These are phyloP conservation scores for Epichloe bromicola DNA, from an alignment of 2,329 filamentous ascomycete species.

Conservation along the genomic window DNA sequence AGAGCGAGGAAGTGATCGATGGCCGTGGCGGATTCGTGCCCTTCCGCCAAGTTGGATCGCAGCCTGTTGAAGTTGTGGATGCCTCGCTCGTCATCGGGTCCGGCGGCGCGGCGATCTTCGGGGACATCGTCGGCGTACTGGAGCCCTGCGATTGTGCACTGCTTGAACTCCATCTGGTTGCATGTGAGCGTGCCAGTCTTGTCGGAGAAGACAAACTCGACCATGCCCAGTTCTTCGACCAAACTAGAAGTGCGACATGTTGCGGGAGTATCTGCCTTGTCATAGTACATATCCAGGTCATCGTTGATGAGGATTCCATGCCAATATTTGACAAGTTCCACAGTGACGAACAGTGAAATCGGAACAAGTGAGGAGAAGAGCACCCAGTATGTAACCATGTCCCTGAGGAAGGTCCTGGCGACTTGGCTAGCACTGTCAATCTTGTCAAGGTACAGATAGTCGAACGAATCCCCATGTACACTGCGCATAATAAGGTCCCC, in stretches of 20 bases:
- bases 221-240: constrained; percentile 94
- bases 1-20: constrained; percentile 77
- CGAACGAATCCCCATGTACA: constrained; percentile 46
- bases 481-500: constrained; percentile 75
- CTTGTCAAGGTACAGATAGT: constrained; percentile 57
- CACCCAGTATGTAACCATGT: constrained; percentile 98
- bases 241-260: constrained; percentile 93
- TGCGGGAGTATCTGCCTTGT: constrained; percentile 86
- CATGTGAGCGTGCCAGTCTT: constrained; percentile 97
- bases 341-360: constrained; percentile 93
- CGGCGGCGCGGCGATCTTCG: constrained; percentile 71
- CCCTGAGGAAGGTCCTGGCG: constrained; percentile 76
- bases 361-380: constrained; percentile 92
- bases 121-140: constrained; percentile 89
- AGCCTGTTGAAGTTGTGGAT: constrained; percentile 76
- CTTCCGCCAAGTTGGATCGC: constrained; percentile 50
- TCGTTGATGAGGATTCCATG: constrained; percentile 96
- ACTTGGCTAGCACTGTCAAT: constrained; percentile 41
- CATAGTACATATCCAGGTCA: constrained; percentile 95
- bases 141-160: constrained; percentile 83
- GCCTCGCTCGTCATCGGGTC: constrained; percentile 69
- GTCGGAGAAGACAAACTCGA: constrained; percentile 97
- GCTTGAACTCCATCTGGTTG: constrained; percentile 97
- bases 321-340: constrained; percentile 96
- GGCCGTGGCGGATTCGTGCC: constrained; percentile 34